Percentiles rank a stretch among this genome's conserved stretches.
phyloP scores from a whole-genome alignment of 176 grass and related monocot species.

The Oryza meridionalis region DNA sequence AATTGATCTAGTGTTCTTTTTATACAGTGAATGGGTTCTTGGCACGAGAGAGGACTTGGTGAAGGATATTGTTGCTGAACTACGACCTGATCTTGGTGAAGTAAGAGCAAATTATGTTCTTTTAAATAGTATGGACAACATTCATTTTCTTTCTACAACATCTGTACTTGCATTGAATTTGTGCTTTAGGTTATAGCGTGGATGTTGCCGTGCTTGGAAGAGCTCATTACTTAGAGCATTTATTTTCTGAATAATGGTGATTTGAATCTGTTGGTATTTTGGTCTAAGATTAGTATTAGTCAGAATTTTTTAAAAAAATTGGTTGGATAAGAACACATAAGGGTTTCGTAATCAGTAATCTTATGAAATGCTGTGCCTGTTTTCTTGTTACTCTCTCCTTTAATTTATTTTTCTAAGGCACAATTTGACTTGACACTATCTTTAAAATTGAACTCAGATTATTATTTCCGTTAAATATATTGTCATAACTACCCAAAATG shows the following conservation, averaged over 20 bases:
- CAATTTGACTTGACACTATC: not conserved
- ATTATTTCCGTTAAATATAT: not conserved
- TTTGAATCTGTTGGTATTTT: conserved; percentile 21
- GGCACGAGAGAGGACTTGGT: conserved; percentile 91
- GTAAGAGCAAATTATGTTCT: conserved; percentile 48
- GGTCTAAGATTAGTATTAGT: conserved; percentile 12
- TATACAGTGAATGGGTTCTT: conserved; percentile 95
- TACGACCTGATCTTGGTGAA: conserved; percentile 87
- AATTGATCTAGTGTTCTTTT: conserved; percentile 25
- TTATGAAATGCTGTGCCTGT: conserved; percentile 17
- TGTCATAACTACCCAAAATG: not conserved
- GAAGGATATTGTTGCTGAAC: conserved; percentile 81
- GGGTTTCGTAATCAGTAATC: not conserved
- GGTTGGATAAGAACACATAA: not conserved
- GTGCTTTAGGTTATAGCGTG: conserved; percentile 19
- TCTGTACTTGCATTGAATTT: conserved; percentile 24
- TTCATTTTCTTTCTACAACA: conserved; percentile 1
- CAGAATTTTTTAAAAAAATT: not conserved
- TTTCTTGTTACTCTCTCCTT: not conserved
- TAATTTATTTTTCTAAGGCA: not conserved
- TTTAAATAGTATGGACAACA: not conserved
- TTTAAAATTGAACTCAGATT: not conserved
- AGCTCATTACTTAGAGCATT: not conserved
- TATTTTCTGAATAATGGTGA: not conserved
- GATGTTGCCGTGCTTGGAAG: not conserved